phyloP scores from a whole-genome alignment of 129 eudicot genomes.

The Saussurea involucrata region DNA sequence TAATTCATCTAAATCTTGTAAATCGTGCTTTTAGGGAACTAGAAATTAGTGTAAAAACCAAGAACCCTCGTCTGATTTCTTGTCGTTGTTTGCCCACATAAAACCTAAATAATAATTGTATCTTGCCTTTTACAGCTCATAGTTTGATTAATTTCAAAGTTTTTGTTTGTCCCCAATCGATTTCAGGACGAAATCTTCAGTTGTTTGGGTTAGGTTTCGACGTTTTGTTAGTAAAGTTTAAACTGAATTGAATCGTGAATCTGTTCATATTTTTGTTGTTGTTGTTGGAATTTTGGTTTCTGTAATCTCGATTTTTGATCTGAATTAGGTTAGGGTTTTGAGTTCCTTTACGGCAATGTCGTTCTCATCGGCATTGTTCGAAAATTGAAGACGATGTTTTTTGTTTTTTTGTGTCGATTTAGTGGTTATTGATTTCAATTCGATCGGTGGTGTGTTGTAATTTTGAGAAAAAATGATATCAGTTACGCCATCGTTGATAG shows the following conservation, averaged over 20 bases:
- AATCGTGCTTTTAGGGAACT: conserved; percentile 5
- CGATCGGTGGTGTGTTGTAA: neutral
- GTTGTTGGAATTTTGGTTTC: neutral
- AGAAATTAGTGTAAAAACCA: neutral
- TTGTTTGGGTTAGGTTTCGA: conserved; percentile 1
- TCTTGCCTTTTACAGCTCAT: conserved; percentile 1
- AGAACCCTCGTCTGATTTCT: conserved; percentile 16
- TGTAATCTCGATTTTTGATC: neutral
- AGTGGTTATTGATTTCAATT: neutral
- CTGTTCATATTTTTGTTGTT: neutral
- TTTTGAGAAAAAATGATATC: conserved; percentile 34
- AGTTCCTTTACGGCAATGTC: conserved; percentile 30
- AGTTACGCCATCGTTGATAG: conserved; percentile 39
- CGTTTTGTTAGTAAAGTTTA: conserved; percentile 1
- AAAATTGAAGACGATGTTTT: conserved; percentile 9
- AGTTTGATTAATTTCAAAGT: neutral
- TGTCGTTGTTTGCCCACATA: neutral
- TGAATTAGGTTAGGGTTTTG: conserved; percentile 49
- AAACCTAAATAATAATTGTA: conserved; percentile 6
- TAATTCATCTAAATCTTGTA: conserved; percentile 7
- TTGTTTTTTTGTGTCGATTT: neutral
- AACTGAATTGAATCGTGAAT: neutral
- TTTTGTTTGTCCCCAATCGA: neutral
- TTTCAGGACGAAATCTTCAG: neutral
- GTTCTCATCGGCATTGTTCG: conserved; percentile 33